Percentiles rank a stretch among this genome's conserved stretches.
Conservation (phyloP, 148 eudicot species). For the Fagopyrum tataricum region DNA sequence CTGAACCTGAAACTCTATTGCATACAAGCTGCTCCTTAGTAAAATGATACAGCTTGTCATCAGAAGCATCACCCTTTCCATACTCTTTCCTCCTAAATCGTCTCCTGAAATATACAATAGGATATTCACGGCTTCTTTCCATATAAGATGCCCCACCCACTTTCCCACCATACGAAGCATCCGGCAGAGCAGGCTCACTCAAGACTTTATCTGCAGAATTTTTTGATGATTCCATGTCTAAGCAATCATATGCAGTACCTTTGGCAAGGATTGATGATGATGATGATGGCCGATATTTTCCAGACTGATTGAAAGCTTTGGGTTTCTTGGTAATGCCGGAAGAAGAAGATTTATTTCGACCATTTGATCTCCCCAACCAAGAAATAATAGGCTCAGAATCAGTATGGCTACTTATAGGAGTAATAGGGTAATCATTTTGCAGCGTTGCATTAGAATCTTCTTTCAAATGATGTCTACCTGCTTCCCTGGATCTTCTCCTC, state of each 20-base stretch:
- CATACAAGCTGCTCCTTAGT: slow-evolving; percentile 14
- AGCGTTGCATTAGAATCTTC: slow-evolving; percentile 15
- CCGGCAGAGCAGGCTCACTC: slow-evolving; percentile 23
- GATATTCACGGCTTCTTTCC: slow-evolving; percentile 22
- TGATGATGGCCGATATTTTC: slow-evolving; percentile 24
- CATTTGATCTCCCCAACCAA: slow-evolving; percentile 69
- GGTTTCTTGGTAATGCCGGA: slow-evolving; percentile 38
- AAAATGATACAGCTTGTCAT: slow-evolving; percentile 6
- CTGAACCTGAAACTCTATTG: not conserved
- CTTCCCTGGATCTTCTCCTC: slow-evolving; percentile 19
- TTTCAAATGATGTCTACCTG: slow-evolving; percentile 19
- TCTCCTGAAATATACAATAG: slow-evolving; percentile 70
- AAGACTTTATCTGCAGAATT: slow-evolving; percentile 19
- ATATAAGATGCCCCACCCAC: slow-evolving; percentile 18
- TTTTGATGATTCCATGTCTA: slow-evolving; percentile 22
- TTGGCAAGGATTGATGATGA: slow-evolving; percentile 27
- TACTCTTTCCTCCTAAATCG: slow-evolving; percentile 42
- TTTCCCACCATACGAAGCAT: slow-evolving; percentile 18
- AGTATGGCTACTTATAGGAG: slow-evolving; percentile 24
- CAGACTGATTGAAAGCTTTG: slow-evolving; percentile 24
- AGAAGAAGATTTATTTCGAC: slow-evolving; percentile 39
- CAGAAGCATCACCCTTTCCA: slow-evolving; percentile 17
- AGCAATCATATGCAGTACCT: slow-evolving; percentile 19
- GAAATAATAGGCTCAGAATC: slow-evolving; percentile 87
- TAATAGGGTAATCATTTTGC: slow-evolving; percentile 26